phyloP scores from a whole-genome alignment of 2,329 filamentous ascomycete species.

The Alternaria novae-zelandiae region DNA sequence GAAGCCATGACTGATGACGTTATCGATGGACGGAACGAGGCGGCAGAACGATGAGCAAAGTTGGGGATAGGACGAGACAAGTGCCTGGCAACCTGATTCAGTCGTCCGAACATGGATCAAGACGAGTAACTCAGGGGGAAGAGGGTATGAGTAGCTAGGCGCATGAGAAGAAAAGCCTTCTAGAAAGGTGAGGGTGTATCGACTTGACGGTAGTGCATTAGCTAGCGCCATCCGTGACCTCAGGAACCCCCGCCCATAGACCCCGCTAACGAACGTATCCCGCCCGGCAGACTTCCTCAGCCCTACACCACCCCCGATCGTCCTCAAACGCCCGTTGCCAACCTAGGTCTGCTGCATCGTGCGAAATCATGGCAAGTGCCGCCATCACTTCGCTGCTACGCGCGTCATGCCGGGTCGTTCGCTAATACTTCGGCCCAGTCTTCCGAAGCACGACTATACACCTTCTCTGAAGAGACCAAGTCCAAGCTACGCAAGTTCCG shows the following conservation, averaged over 20 bases:
- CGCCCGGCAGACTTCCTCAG: conserved; percentile 21
- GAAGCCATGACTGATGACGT: conserved; percentile 54
- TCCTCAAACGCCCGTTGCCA: conserved; percentile 11
- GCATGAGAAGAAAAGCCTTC: conserved; percentile 15
- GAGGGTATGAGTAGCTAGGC: conserved; percentile 25
- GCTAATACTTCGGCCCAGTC: conserved; percentile 47
- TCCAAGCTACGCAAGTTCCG: conserved; percentile 94
- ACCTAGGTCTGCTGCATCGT: background rate
- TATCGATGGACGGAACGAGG: conserved; percentile 36
- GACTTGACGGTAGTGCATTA: conserved; percentile 5
- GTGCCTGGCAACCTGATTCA: conserved; percentile 77
- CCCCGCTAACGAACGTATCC: conserved; percentile 13
- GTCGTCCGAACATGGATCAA: conserved; percentile 72
- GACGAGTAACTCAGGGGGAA: background rate
- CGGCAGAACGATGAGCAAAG: conserved; percentile 58
- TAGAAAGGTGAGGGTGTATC: conserved; percentile 5
- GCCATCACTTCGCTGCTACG: background rate
- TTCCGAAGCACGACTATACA: conserved; percentile 89
- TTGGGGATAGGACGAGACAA: conserved; percentile 68
- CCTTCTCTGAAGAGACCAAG: conserved; percentile 89
- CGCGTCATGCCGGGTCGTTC: background rate
- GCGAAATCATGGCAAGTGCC: conserved; percentile 27
- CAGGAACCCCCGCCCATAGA: conserved; percentile 15
- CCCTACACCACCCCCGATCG: conserved; percentile 19
- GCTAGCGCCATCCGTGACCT: conserved; percentile 19